These are phyloP conservation scores for Plasmopara muralis DNA, from an alignment of 352 stramenopile species.

Conservation along the genomic window DNA sequence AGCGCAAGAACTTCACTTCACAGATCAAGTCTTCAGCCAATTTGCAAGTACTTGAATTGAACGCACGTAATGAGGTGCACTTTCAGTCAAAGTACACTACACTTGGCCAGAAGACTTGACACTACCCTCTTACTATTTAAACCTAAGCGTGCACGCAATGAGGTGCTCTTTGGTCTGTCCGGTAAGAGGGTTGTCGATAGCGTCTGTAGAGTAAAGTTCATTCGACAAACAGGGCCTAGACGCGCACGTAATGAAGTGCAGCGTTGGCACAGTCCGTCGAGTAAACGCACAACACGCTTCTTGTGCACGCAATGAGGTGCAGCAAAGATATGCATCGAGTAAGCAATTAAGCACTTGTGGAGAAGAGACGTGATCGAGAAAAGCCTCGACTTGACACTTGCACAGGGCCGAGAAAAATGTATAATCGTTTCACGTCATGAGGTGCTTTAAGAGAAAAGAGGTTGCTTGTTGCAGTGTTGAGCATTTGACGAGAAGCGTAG, in stretches of 20 bases:
- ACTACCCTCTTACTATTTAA: constrained; percentile 1
- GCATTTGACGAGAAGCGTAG: background rate
- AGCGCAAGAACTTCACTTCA: constrained; percentile 1
- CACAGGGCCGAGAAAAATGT: constrained; percentile 1
- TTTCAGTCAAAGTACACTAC: constrained; percentile 7
- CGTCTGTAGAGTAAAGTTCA: constrained; percentile 3
- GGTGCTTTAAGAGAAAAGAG: background rate
- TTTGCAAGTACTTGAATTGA: constrained; percentile 3
- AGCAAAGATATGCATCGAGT: background rate
- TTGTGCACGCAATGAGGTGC: constrained; percentile 22
- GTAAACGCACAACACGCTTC: constrained; percentile 1
- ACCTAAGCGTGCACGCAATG: constrained; percentile 17
- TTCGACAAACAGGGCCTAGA: background rate
- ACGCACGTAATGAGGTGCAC: constrained; percentile 29
- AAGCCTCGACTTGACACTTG: background rate
- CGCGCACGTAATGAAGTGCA: constrained; percentile 20
- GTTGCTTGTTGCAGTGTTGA: constrained; percentile 5
- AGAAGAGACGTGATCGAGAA: constrained; percentile 1
- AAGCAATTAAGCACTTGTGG: background rate
- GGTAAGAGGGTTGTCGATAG: constrained; percentile 1
- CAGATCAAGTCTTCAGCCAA: constrained; percentile 4
- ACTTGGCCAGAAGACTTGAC: constrained; percentile 8
- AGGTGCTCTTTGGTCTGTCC: constrained; percentile 8
- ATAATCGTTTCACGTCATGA: constrained; percentile 14
- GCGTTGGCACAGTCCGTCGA: constrained; percentile 4